Base-by-base conservation (phyloP, 768 basidiomycete species). In the Rhodotorula sphaerocarpa region DNA sequence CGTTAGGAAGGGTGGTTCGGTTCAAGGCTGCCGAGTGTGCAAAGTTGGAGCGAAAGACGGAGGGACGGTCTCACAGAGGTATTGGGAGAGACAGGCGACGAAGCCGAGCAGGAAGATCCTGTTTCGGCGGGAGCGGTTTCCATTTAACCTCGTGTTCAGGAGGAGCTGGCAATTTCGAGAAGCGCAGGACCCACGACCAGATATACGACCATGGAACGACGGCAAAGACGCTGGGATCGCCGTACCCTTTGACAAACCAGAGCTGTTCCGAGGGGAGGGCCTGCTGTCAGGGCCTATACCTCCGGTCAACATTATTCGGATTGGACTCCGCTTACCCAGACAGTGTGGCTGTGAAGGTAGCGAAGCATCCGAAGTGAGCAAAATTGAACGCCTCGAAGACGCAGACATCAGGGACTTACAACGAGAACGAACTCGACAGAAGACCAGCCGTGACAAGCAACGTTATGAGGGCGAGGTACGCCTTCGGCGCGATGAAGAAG, bases 211-310 rank as follows among this genome's bases (percentile, higher is more conserved):
- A 65, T 0, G 59, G 59, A 3, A 28, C 36, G 6, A 42, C 30
- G 30, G 50, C 28, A 21, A 65, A 50, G 30, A 34, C 18, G 11
- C 50, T 34, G 36, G 41, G 34, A 34, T 60, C 25, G 33, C 48
- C 59, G 41, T 60, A 65, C 50, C 60, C 33, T 28, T 41, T 45
- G 14, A 65, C 64, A 25, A 27, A 45, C 63, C 55, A 57, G 10
- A 27, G 27, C 51, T 53, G 51, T 10, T 7, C 7, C 10, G 3
- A 23, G 23, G n/a, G 11, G 50, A 25, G 34, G 25, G 31, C 10
- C 36, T 39, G n/a, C n/a, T 39, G 36, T 39, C 16, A 39, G 36
- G 10, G 9, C 16, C 36, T 39, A 16, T n/a, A 39, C 36, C 10
- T 9, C 36, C 36, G 36, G 36, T 39, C 10, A 39, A 39, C 10